Evolutionary conservation across 495 filamentous ascomycete species (phyloP).

Genomic region (Xylaria nigripes): DNA sequence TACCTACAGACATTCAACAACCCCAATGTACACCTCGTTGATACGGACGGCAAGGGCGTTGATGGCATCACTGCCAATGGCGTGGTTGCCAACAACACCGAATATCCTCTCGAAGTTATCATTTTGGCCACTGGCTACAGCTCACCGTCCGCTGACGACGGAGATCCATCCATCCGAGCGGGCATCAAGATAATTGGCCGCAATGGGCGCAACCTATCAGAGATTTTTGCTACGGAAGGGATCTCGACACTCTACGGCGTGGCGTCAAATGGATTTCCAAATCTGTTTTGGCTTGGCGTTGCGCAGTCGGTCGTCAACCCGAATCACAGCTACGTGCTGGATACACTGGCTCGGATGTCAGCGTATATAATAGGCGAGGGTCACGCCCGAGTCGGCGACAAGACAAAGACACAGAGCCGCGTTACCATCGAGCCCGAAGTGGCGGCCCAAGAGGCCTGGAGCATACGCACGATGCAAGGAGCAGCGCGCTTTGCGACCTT

Average conservation of each 20-base stretch:
- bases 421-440: constrained; percentile 35
- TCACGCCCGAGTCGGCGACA: constrained; percentile 24
- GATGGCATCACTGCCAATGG: constrained; percentile 30
- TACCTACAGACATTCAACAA: constrained; percentile 40
- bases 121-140: constrained; percentile 43
- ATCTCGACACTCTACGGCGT: constrained; percentile 43
- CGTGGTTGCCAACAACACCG: constrained; percentile 31
- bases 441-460: constrained; percentile 42
- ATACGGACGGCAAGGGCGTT: constrained; percentile 46
- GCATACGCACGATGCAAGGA: constrained; percentile 29
- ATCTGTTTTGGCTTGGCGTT: constrained; percentile 41
- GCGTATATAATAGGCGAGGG: constrained; percentile 41
- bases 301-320: constrained; percentile 32
- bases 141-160: constrained; percentile 21
- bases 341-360: constrained; percentile 31
- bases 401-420: constrained; percentile 12
- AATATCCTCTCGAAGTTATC: constrained; percentile 41
- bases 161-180: constrained; percentile 26
- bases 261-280: constrained; percentile 40
- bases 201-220: constrained; percentile 30
- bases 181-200: constrained; percentile 36
- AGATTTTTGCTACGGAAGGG: constrained; percentile 33
- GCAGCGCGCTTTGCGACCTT: constrained; percentile 33
- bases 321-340: constrained; percentile 38
- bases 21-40: constrained; percentile 42